Base-by-base conservation (phyloP, 768 basidiomycete genomes). In the Infundibulicybe gibba region DNA sequence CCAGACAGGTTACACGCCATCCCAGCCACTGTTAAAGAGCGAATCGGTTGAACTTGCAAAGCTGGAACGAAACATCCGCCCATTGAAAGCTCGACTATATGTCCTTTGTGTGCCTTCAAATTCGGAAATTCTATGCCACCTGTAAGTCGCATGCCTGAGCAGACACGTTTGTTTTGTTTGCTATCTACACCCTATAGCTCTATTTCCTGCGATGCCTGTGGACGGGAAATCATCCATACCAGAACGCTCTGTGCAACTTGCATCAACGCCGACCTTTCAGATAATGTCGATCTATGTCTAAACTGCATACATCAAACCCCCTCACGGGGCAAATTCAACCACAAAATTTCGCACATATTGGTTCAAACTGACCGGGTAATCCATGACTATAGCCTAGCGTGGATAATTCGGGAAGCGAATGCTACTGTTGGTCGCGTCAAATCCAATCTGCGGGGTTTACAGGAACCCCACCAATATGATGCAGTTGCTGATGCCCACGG, bases 101-200 rank as follows among this genome's bases (percentile, higher is more conserved):
- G 61, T 63, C 35, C 62, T 66, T 0, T 44, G 67, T 9, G 61
- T 61, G 62, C n/a, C 65, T 65, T 40, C 59, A 65, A 47, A 63
- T 63, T 17, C 60, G 62, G 30, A 64, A 66, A 44, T 53, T 65
- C 63, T 65, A n/a, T 66, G 61, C 58, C 65, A 66, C 50, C 63
- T 64, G 67, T 67, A 53, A 32, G 68, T 57, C 13, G 13, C 15
- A 20, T 45, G 14, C 14, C 12, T 17, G 30, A 17, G 2, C 11
- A 21, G 3, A 10, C 15, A 41, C 15, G 17, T 12, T 13, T 13
- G 15, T 31, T 42, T 13, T 20, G 16, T n/a, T 14, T 15, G 5
- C 25, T 21, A 30, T 30, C 15, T 32, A 25, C 21, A n/a, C 6
- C 17, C 31, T 14, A 10, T 39, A 64, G 65, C 3, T 50, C 62